Evolutionary conservation across 345 rosid species (phyloP), one percentile per base, ranked within the genome.

Genomic region (Brassica juncea): DNA sequence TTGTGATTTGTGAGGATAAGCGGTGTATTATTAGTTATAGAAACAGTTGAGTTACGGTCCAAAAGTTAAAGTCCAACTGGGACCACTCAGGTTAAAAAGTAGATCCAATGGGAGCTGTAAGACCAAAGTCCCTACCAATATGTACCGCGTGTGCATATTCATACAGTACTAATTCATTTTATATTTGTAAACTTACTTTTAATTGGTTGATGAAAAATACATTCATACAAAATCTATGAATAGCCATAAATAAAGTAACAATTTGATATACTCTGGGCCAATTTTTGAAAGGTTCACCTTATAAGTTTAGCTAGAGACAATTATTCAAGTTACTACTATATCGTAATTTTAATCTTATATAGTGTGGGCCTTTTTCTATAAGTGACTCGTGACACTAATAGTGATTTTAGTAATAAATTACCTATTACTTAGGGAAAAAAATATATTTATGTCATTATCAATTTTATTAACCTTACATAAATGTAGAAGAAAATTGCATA

Each of bases 81-180:
- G 28, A 68, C 65, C 16, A 72, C 59, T 78, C 52, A 78, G 68
- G 67, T 79, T 37, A 5, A 5, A 14, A 73, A 66, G 23, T 54
- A 61, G 68, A 28, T 27, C n/a, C 37, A 68, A 34, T 61, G 70
- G 30, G 44, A 73, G 74, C 61, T 67, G 82, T 60, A 73, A 67
- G 21, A 73, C 78, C 70, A 60, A 60, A 79, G 74, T 73, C 78
- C 30, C 30, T 27, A 27, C 30, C 74, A 79, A 47, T 72, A 42
- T 34, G 61, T 59, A 57, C 1, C 16, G 32, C 23, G 77, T 78
- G 68, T 64, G 61, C 59, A 77, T 77, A 63, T 8, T 64, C 27
- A 54, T 37, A 15, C 54, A 64, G 28, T 78, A 57, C 2, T 69
- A 31, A 49, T 15, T 63, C 58, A 69, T 16, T 15, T 8, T 39